Conservation (phyloP, 495 filamentous ascomycete species). For the Penicillium canescens region DNA sequence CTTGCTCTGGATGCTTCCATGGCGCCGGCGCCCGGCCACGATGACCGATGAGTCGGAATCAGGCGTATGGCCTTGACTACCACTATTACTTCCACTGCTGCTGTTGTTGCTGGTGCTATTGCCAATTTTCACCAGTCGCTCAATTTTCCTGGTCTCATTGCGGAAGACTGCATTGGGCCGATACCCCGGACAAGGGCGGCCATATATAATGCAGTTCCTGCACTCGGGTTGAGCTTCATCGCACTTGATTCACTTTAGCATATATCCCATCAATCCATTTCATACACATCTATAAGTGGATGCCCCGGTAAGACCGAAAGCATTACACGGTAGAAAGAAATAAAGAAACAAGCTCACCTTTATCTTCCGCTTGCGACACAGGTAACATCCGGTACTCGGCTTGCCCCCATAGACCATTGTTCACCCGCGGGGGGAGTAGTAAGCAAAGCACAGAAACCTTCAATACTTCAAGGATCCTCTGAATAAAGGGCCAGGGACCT, state of each 20-base stretch:
- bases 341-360: constrained; percentile 31
- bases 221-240: constrained; percentile 45
- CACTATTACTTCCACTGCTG: neutral
- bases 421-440: constrained; percentile 8
- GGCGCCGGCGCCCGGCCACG: neutral
- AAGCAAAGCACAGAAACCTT: neutral
- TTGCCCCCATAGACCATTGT: constrained; percentile 49
- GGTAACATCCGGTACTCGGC: constrained; percentile 47
- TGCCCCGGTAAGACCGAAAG: neutral
- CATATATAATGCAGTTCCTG: constrained; percentile 43
- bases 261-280: neutral
- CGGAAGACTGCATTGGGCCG: constrained; percentile 40
- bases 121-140: constrained; percentile 27
- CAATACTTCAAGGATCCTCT: neutral
- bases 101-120: constrained; percentile 1
- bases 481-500: neutral
- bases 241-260: constrained; percentile 33
- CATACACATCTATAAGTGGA: neutral
- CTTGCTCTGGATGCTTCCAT: neutral
- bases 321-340: neutral
- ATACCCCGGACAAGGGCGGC: constrained; percentile 45
- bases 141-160: constrained; percentile 38
- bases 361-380: constrained; percentile 50
- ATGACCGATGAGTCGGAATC: neutral
- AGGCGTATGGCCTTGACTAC: neutral